phyloP scores from a whole-genome alignment of 805 yeast species.

The Metschnikowia drakensbergensis region DNA sequence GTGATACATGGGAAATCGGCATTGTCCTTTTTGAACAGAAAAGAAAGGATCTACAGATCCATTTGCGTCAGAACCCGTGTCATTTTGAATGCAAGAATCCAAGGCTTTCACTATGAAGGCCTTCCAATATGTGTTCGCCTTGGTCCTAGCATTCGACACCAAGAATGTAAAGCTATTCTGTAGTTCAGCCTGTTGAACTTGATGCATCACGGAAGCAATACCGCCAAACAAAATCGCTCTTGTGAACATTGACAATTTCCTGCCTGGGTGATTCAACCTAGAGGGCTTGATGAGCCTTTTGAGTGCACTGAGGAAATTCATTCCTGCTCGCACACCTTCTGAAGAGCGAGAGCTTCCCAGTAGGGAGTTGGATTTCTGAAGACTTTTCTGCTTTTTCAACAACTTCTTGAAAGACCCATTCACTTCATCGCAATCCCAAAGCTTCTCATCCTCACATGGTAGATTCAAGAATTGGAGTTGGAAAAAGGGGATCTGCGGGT shows the following conservation, averaged over 20 bases:
- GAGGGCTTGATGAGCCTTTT: slow-evolving; percentile 12
- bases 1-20: slow-evolving; percentile 67
- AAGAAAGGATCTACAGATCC: slow-evolving; percentile 8
- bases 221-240: slow-evolving; percentile 67
- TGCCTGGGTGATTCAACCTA: slow-evolving; percentile 4
- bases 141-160: slow-evolving; percentile 23
- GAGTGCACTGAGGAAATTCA: slow-evolving; percentile 18
- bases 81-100: slow-evolving; percentile 55
- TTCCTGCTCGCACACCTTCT: slow-evolving; percentile 9
- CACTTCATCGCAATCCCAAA: slow-evolving; percentile 39
- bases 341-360: neutral
- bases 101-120: slow-evolving; percentile 65
- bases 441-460: slow-evolving; percentile 38
- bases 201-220: slow-evolving; percentile 59
- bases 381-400: slow-evolving; percentile 33
- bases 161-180: slow-evolving; percentile 46
- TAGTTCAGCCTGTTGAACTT: slow-evolving; percentile 67
- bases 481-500: slow-evolving; percentile 40
- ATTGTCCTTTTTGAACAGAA: slow-evolving; percentile 27
- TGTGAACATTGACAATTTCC: slow-evolving; percentile 47
- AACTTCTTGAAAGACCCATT: slow-evolving; percentile 37
- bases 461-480: slow-evolving; percentile 38
- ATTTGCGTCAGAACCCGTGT: slow-evolving; percentile 23
- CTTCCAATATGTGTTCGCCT: slow-evolving; percentile 47
- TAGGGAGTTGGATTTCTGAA: slow-evolving; percentile 6